Evolutionary conservation across 2,329 filamentous ascomycete species (phyloP), one percentile per base, ranked within the genome.

Genomic region (Clarireedia homoeocarpa): DNA sequence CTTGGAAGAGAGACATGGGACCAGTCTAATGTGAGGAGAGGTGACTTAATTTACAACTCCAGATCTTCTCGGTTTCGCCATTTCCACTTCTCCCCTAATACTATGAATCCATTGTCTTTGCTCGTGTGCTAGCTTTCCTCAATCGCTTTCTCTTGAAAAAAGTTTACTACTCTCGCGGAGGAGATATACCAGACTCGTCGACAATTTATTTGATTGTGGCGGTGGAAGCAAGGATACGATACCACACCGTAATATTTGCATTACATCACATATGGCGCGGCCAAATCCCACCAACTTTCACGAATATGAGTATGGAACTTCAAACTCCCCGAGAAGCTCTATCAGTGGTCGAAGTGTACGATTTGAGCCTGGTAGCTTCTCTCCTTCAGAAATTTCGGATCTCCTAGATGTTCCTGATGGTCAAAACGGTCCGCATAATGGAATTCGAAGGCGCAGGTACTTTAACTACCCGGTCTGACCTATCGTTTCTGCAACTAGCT

Each of bases 261-360:
- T 38, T 26, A 36, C 27, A 9, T 34, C 30, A 34, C 46, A 38
- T n/a, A 54, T 54, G 52, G 45, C 52, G 10, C 42, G n/a, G n/a
- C 52, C 52, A 39, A 68, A 66, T 50, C 68, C 68, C 15, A 62
- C 56, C 6, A 67, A 59, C 40, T 70, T 64, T 59, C 64, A 68
- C 45, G 67, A 70, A 34, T 70, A 70, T 52, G 65, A 69, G 47
- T 67, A 69, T 62, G 68, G 68, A 1, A 66, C 66, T 36, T 54
- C 52, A 27, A 36, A 24, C 10, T 62, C 65, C 7, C 62, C 63
- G 42, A 58, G 66, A 61, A 56, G 63, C 27, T 69, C 68, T 46
- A 55, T 69, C 3, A 67, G 66, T 40, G 63, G 60, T 34, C 58
- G 67, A 39, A 69, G 65, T 58, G 60, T 69, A 15, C 63, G 59